phyloP scores from a whole-genome alignment of 805 yeast species.

The Kuraishia ogatae region DNA sequence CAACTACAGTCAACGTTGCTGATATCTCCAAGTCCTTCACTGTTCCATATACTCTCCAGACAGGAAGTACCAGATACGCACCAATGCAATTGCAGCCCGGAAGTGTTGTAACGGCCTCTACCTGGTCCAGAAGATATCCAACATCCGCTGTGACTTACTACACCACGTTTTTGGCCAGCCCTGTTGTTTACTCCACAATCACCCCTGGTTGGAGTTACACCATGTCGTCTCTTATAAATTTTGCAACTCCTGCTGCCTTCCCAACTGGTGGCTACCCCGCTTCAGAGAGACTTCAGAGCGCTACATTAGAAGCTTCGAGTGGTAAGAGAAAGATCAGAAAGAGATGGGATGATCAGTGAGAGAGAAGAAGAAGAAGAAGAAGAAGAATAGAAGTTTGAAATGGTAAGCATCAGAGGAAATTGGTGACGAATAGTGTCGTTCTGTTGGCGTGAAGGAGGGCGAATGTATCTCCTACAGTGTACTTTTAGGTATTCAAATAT shows the following conservation, averaged over 20 bases:
- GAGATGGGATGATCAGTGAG: conserved; percentile 22
- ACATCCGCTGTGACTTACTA: conserved; percentile 62
- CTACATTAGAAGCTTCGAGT: conserved; percentile 15
- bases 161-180: conserved; percentile 34
- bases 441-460: no score
- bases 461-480: neutral
- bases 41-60: conserved; percentile 68
- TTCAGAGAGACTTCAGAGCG: conserved; percentile 33
- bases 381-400: no score
- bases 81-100: conserved; percentile 94
- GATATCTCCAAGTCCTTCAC: conserved; percentile 46
- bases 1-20: conserved; percentile 27
- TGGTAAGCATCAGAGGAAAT: neutral
- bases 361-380: no score
- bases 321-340: conserved; percentile 16
- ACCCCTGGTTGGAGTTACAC: conserved; percentile 85
- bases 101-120: conserved; percentile 50
- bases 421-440: neutral
- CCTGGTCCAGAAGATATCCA: conserved; percentile 60
- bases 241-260: conserved; percentile 62
- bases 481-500: neutral
- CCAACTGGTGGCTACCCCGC: conserved; percentile 71
- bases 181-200: conserved; percentile 48
- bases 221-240: conserved; percentile 52
- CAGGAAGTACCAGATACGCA: conserved; percentile 73